phyloP scores from a whole-genome alignment of 768 basidiomycete genomes.

The Hortiboletus campestris region DNA sequence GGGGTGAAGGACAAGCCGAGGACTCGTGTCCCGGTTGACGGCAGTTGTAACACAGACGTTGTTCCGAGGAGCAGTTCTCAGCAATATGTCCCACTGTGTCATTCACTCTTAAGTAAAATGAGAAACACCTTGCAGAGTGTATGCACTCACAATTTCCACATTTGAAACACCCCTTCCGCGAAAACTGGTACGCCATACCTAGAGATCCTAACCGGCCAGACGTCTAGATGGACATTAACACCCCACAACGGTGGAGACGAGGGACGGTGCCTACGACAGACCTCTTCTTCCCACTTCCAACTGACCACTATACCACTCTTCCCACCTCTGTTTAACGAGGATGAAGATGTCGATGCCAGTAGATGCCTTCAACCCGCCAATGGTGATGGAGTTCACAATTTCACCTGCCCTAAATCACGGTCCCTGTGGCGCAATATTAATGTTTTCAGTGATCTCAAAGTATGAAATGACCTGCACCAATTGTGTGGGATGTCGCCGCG shows the following conservation, averaged over 20 bases:
- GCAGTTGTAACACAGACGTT: constrained; percentile 93
- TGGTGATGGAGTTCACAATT: constrained; percentile 17
- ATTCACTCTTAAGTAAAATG: constrained; percentile 16
- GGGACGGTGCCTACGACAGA: constrained; percentile 27
- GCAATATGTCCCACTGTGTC: constrained; percentile 85
- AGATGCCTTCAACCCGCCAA: constrained; percentile 17
- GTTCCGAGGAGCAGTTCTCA: constrained; percentile 85
- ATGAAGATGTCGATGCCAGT: constrained; percentile 41
- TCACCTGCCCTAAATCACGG: constrained; percentile 35
- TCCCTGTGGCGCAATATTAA: constrained; percentile 27
- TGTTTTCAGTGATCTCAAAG: constrained; percentile 5
- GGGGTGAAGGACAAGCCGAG: constrained; percentile 80
- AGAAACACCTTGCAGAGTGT: constrained; percentile 9
- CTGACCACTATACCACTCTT: constrained; percentile 62
- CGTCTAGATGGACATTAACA: constrained; percentile 33
- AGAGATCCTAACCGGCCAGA: constrained; percentile 43
- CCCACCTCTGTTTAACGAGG: constrained; percentile 64
- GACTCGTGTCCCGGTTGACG: constrained; percentile 92
- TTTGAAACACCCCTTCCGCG: constrained; percentile 90
- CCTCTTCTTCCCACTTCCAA: constrained; percentile 77
- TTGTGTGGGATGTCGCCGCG: constrained; percentile 5
- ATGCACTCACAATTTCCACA: constrained; percentile 80
- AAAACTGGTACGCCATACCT: constrained; percentile 77
- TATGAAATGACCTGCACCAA: constrained; percentile 8
- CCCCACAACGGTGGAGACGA: constrained; percentile 4